phyloP scores from a whole-genome alignment of 345 rosid genomes.

The Mangifera indica region DNA sequence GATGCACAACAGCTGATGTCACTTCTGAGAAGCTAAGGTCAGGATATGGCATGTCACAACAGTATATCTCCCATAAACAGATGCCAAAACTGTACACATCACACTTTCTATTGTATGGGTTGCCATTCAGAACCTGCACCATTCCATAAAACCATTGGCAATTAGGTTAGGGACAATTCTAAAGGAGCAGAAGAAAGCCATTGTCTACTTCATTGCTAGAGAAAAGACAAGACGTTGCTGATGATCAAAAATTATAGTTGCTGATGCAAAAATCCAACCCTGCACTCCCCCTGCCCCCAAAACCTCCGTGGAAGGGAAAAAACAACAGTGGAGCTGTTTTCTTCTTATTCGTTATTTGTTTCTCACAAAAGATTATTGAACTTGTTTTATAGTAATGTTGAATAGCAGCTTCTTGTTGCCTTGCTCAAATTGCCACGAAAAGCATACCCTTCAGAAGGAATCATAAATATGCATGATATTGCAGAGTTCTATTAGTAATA shows the following conservation, averaged over 20 bases:
- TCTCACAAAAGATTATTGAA: neutral
- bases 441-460: conserved; percentile 2
- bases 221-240: neutral
- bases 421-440: neutral
- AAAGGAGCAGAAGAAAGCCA: conserved; percentile 3
- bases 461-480: neutral
- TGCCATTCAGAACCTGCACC: conserved; percentile 84
- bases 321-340: neutral
- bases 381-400: neutral
- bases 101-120: conserved; percentile 85
- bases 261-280: neutral
- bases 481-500: neutral
- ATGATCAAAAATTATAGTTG: neutral
- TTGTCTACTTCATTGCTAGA: neutral
- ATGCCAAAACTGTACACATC: conserved; percentile 98
- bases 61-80: conserved; percentile 97
- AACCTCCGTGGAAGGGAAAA: neutral
- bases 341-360: too few species aligned
- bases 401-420: neutral
- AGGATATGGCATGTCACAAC: conserved; percentile 99
- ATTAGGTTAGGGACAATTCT: neutral
- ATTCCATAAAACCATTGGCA: conserved; percentile 2
- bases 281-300: neutral
- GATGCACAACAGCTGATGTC: conserved; percentile 94
- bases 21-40: conserved; percentile 98